phyloP scores from a whole-genome alignment of 2,329 filamentous ascomycete species.

The Cladosporium sp. region DNA sequence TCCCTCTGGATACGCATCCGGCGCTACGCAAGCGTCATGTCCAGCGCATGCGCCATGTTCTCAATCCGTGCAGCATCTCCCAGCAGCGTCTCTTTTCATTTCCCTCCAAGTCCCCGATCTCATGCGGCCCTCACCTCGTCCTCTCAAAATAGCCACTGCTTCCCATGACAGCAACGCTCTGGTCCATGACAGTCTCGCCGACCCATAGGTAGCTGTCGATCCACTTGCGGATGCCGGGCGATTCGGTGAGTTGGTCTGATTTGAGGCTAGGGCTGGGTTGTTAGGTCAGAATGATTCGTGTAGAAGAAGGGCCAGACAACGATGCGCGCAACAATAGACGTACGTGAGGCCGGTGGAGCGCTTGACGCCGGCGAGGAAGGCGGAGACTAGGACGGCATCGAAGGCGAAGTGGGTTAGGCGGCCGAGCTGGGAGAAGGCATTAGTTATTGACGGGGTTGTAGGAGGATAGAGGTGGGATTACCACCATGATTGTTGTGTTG shows the following conservation, averaged over 20 bases:
- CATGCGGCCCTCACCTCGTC: conserved; percentile 56
- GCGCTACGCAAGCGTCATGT: neutral
- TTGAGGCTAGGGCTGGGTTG: conserved; percentile 70
- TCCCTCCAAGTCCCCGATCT: neutral
- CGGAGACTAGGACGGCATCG: conserved; percentile 92
- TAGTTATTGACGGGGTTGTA: conserved; percentile 37
- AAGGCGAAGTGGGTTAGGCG: conserved; percentile 92
- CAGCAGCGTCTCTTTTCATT: neutral
- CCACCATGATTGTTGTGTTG: conserved; percentile 19
- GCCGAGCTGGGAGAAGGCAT: conserved; percentile 77
- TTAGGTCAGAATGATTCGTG: conserved; percentile 38
- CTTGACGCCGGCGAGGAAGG: conserved; percentile 94
- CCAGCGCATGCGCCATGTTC: neutral
- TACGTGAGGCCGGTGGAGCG: conserved; percentile 97
- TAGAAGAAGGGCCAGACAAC: too few relatives aligned
- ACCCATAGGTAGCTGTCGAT: conserved; percentile 90
- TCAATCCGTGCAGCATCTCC: too few relatives aligned
- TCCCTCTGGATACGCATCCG: neutral
- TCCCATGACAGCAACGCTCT: conserved; percentile 86
- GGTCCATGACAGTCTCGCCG: conserved; percentile 97
- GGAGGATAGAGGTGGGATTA: conserved; percentile 8
- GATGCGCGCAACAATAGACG: too few relatives aligned
- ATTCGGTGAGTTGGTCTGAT: conserved; percentile 78
- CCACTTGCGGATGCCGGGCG: conserved; percentile 79
- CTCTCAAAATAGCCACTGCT: conserved; percentile 89